Evolutionary conservation across 2,329 filamentous ascomycete species (phyloP).

Genomic region (Colletotrichum somersetense): DNA sequence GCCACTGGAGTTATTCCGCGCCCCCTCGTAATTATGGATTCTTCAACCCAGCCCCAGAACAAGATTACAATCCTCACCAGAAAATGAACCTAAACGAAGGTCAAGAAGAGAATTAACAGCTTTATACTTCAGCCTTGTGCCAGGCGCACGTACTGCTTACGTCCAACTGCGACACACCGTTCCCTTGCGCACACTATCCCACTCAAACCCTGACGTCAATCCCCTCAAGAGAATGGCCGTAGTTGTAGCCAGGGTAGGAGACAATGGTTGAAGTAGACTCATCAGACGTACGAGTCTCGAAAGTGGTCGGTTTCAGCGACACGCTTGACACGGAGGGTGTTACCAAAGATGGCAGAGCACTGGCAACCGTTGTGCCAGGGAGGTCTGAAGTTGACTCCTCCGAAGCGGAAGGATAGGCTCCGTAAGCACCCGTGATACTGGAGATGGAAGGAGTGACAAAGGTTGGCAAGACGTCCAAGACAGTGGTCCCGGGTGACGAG

Average conservation of each 20-base stretch:
- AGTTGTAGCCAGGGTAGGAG: constrained; percentile 20
- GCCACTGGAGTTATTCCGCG: not conserved
- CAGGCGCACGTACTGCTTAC: not conserved
- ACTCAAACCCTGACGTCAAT: not conserved
- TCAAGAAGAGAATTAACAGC: constrained; percentile 32
- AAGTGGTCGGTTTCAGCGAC: constrained; percentile 3
- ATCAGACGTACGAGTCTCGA: constrained; percentile 23
- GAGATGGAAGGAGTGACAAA: not conserved
- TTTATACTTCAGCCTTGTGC: constrained; percentile 23
- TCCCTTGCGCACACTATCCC: not conserved
- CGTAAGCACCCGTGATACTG: constrained; percentile 18
- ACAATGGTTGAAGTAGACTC: not conserved
- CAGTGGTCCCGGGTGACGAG: constrained; percentile 2
- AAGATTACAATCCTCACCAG: not conserved
- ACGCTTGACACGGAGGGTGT: constrained; percentile 1
- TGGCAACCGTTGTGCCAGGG: constrained; percentile 15
- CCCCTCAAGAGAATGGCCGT: not conserved
- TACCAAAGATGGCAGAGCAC: constrained; percentile 25
- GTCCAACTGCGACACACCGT: no score
- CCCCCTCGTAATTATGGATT: not conserved
- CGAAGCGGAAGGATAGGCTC: not conserved
- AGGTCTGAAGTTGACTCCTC: not conserved
- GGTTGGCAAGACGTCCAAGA: constrained; percentile 6
- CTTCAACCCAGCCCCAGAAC: not conserved
- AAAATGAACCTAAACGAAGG: constrained; percentile 28